phyloP scores from a whole-genome alignment of 768 basidiomycete species.

The Agaricus sinodeliciosus region DNA sequence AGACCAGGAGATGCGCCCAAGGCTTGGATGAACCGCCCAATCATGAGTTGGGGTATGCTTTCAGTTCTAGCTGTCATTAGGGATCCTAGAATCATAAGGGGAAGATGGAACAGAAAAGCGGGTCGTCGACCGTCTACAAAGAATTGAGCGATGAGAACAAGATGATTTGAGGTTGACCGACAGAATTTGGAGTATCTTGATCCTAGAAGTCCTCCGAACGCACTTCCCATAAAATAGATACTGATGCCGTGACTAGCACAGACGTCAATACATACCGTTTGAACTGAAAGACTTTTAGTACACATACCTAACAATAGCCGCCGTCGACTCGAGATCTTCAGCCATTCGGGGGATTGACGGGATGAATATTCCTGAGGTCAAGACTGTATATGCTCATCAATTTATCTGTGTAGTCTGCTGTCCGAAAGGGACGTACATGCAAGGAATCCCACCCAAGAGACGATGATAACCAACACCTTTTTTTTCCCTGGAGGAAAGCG shows the following conservation, averaged over 20 bases:
- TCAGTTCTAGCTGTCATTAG: slow-evolving; percentile 48
- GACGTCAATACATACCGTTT: background rate
- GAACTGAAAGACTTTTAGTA: background rate
- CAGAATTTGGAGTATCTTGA: slow-evolving; percentile 33
- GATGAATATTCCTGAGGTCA: slow-evolving; percentile 62
- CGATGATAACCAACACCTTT: slow-evolving; percentile 45
- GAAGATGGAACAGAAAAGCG: slow-evolving; percentile 53
- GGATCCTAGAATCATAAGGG: slow-evolving; percentile 52
- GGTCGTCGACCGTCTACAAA: slow-evolving; percentile 55
- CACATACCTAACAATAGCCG: slow-evolving; percentile 47
- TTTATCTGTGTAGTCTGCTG: background rate
- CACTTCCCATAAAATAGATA: slow-evolving; percentile 24
- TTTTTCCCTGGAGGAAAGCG: slow-evolving; percentile 53
- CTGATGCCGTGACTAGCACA: slow-evolving; percentile 28
- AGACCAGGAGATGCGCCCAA: slow-evolving; percentile 53
- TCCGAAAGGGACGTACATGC: slow-evolving; percentile 35
- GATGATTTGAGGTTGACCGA: slow-evolving; percentile 12
- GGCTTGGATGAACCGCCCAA: slow-evolving; percentile 61
- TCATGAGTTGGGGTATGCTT: slow-evolving; percentile 40
- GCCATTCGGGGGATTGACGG: slow-evolving; percentile 73
- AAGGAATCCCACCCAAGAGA: slow-evolving; percentile 56
- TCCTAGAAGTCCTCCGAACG: slow-evolving; percentile 25
- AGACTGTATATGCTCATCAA: slow-evolving; percentile 33
- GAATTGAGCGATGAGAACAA: background rate
- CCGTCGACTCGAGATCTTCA: slow-evolving; percentile 52